phyloP scores from a whole-genome alignment of 352 stramenopile species.

The Pythium periplocum region DNA sequence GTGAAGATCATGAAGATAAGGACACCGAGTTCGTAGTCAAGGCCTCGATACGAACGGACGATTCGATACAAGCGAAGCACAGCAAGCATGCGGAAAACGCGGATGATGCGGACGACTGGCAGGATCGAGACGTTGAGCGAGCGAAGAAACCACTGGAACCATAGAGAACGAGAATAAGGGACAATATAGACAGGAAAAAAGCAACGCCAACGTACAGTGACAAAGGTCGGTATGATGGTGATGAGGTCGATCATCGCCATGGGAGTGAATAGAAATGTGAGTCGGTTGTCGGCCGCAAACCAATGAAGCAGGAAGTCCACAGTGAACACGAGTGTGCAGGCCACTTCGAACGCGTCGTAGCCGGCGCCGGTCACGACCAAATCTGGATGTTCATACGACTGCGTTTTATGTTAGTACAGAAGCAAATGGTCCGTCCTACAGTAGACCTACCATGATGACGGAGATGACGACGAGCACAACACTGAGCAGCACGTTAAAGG shows the following conservation, averaged over 20 bases:
- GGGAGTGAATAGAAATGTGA: constrained; percentile 39
- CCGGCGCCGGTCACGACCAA: neutral
- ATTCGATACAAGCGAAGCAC: constrained; percentile 57
- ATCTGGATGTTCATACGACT: constrained; percentile 29
- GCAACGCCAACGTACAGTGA: constrained; percentile 20
- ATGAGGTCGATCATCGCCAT: constrained; percentile 53
- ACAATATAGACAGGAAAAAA: constrained; percentile 1
- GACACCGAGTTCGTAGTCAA: constrained; percentile 56
- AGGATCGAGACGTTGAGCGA: constrained; percentile 30
- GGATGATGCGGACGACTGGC: constrained; percentile 41
- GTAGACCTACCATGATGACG: constrained; percentile 23
- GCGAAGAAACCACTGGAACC: constrained; percentile 14
- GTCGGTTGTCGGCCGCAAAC: constrained; percentile 30
- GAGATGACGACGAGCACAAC: constrained; percentile 38
- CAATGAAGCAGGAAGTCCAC: constrained; percentile 48
- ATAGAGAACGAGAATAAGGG: constrained; percentile 1
- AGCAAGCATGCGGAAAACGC: constrained; percentile 51
- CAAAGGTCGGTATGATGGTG: constrained; percentile 42
- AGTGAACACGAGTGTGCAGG: constrained; percentile 36
- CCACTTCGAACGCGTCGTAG: constrained; percentile 33
- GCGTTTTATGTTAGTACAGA: neutral
- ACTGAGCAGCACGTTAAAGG: constrained; percentile 39
- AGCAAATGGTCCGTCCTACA: too few species aligned
- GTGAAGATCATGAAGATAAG: constrained; percentile 51
- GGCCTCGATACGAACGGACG: constrained; percentile 44